phyloP scores from a whole-genome alignment of 257 asterid species.

The Jacaranda mimosifolia region DNA sequence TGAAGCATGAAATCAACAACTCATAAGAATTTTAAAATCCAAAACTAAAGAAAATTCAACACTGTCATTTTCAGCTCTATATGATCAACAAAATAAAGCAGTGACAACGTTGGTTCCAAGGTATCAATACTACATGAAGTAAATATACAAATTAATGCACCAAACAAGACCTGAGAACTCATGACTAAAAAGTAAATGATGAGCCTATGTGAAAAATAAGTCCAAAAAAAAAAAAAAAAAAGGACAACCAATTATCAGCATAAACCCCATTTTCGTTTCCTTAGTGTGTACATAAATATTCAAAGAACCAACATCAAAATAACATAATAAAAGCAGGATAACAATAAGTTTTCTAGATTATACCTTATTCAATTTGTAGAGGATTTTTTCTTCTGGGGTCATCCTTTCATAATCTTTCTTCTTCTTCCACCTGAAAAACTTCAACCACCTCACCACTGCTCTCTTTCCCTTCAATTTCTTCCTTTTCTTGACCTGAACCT shows the following conservation, averaged over 20 bases:
- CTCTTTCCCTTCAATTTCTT: constrained; percentile 91
- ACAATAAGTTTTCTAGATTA: not conserved
- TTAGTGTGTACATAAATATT: not conserved
- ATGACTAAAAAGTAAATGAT: not conserved
- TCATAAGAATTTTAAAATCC: constrained; percentile 15
- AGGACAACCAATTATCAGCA: not conserved
- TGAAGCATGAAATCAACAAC: constrained; percentile 32
- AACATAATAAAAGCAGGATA: not conserved
- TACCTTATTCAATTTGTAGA: constrained; percentile 77
- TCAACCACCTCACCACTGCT: constrained; percentile 90
- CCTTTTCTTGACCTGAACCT: constrained; percentile 60
- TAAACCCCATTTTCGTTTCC: constrained; percentile 5
- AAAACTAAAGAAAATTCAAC: not conserved
- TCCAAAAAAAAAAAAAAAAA: not conserved
- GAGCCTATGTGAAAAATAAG: not conserved
- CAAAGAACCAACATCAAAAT: constrained; percentile 11
- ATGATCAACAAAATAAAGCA: constrained; percentile 14
- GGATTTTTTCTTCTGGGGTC: constrained; percentile 82
- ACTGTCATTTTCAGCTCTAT: not conserved
- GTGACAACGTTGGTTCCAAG: not conserved
- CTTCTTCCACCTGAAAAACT: constrained; percentile 87
- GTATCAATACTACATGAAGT: not conserved
- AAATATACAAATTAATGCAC: not conserved
- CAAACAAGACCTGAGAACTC: not conserved
- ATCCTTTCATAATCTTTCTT: constrained; percentile 75